These are phyloP conservation scores for Metschnikowia gruessii DNA, from an alignment of 805 yeast genomes.

Conservation along the genomic window DNA sequence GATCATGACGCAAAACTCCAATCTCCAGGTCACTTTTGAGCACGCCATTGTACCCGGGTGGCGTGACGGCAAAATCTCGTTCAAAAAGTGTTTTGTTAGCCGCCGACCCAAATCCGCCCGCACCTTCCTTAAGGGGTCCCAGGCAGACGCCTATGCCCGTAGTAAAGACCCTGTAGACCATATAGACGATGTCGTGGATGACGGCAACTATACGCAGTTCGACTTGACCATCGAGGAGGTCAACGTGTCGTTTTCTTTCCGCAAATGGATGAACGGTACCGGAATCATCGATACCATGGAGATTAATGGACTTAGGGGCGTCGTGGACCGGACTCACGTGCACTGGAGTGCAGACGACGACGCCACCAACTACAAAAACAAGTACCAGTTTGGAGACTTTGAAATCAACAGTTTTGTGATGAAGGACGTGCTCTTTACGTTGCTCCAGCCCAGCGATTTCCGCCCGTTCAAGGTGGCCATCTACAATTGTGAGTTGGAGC, in stretches of 20 bases:
- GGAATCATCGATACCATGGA: slow-evolving; percentile 80
- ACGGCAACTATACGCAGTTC: slow-evolving; percentile 95
- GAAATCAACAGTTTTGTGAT: slow-evolving; percentile 79
- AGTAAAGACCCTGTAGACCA: slow-evolving; percentile 27
- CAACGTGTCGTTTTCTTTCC: slow-evolving; percentile 72
- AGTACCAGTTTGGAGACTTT: slow-evolving; percentile 84
- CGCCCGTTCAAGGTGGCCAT: slow-evolving; percentile 84
- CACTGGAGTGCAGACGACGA: slow-evolving; percentile 78
- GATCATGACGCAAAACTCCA: slow-evolving; percentile 76
- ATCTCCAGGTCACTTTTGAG: slow-evolving; percentile 82
- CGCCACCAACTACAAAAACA: slow-evolving; percentile 74
- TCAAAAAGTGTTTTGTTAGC: slow-evolving; percentile 82
- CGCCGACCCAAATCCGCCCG: slow-evolving; percentile 65
- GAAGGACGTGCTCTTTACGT: slow-evolving; percentile 80
- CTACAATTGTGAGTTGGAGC: slow-evolving; percentile 79
- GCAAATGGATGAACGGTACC: slow-evolving; percentile 84
- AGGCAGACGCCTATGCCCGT: slow-evolving; percentile 63
- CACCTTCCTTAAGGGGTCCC: slow-evolving; percentile 67
- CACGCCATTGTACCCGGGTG: slow-evolving; percentile 93
- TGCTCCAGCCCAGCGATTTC: slow-evolving; percentile 77
- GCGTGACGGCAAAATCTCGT: slow-evolving; percentile 81
- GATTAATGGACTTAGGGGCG: slow-evolving; percentile 84
- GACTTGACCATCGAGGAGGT: slow-evolving; percentile 88
- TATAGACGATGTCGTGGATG: slow-evolving; percentile 45
- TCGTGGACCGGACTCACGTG: slow-evolving; percentile 87